Evolutionary conservation across 2,329 filamentous ascomycete genomes (phyloP).

Genomic region (Neodidymelliopsis sp.): DNA sequence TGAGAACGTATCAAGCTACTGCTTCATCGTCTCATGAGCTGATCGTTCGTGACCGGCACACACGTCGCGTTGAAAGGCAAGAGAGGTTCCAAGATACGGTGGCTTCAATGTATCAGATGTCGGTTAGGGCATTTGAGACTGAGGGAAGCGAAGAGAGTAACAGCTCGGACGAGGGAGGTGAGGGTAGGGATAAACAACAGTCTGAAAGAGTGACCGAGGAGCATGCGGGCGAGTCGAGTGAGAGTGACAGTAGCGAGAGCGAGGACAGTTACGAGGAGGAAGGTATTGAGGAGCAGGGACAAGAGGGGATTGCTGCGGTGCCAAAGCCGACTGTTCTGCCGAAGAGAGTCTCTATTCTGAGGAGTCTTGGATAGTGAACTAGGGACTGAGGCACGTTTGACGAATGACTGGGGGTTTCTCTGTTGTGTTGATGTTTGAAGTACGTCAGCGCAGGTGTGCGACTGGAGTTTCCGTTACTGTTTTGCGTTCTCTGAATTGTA

Average conservation of each 20-base stretch:
- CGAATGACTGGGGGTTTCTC: no score
- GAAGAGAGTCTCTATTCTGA: background rate
- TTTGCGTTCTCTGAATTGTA: no score
- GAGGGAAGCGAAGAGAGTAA: background rate
- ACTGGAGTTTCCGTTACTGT: no score
- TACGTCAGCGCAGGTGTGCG: no score
- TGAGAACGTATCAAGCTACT: background rate
- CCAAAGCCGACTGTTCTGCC: background rate
- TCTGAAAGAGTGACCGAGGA: background rate
- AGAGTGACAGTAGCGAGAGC: slow-evolving; percentile 8
- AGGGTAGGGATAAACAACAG: background rate
- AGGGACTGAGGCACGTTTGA: no score
- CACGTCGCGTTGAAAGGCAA: no score
- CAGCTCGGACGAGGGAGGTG: background rate
- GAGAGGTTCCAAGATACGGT: background rate
- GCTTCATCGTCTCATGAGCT: background rate
- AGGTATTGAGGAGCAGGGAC: background rate
- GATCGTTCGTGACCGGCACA: no score
- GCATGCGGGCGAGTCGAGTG: background rate
- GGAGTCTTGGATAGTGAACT: no score
- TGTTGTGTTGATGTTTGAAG: no score
- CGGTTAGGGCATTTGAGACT: background rate
- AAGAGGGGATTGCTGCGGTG: background rate
- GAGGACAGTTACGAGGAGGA: background rate
- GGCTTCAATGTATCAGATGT: slow-evolving; percentile 3